Percentiles rank a stretch among this genome's conserved stretches.
Conservation (phyloP, 805 yeast species). For the Torulaspora delbrueckii region DNA sequence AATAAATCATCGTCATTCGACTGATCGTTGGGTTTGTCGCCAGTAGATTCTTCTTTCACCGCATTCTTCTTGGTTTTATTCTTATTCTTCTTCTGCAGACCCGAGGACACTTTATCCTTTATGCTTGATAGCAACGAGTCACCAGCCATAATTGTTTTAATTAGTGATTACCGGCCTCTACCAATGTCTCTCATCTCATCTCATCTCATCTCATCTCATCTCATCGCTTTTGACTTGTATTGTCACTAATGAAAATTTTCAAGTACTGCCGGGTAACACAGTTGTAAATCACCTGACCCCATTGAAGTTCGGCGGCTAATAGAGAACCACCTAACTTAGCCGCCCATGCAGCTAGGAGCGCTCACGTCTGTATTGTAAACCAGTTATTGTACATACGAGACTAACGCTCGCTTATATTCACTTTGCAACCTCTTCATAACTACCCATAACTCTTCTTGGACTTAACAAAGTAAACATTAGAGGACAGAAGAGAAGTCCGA, state of each 20-base stretch:
- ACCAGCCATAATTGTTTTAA: slow-evolving; percentile 6
- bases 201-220: slow-evolving; percentile 26
- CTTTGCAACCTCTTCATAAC: neutral
- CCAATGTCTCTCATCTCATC: slow-evolving; percentile 10
- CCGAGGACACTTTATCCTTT: slow-evolving; percentile 58
- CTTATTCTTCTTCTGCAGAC: slow-evolving; percentile 37
- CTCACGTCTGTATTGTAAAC: no score
- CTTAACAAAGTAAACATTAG: neutral
- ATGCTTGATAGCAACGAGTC: slow-evolving; percentile 43
- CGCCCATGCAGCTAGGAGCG: neutral
- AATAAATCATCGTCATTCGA: slow-evolving; percentile 31
- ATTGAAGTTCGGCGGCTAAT: neutral
- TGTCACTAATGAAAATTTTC: slow-evolving; percentile 3
- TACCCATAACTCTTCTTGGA: neutral
- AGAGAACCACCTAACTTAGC: neutral
- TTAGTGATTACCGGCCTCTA: no score
- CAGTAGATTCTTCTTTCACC: slow-evolving; percentile 16
- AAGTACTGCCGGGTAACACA: neutral
- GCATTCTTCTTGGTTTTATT: slow-evolving; percentile 23
- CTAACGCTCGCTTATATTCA: no score
- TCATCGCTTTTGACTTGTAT: slow-evolving; percentile 7
- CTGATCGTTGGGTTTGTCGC: slow-evolving; percentile 23
- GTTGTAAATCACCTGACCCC: neutral
- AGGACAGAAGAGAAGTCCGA: neutral
- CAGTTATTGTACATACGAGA: no score